A percentile compares a stretch with the other conserved stretches of the same genome.
Conservation (phyloP, 345 rosid genomes). For the Linum trigynum region DNA sequence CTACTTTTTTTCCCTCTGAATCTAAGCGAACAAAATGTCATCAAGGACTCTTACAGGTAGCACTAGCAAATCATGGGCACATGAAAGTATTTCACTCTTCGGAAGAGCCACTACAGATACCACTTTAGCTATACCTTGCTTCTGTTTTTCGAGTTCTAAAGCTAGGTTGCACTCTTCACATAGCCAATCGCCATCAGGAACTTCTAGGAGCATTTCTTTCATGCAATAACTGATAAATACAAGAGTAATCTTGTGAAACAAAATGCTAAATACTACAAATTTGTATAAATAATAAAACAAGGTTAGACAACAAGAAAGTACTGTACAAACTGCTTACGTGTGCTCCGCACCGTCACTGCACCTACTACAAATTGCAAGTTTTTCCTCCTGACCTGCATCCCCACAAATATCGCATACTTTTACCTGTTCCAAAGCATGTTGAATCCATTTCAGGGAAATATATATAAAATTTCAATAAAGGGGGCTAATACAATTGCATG, state of each 20-base stretch:
- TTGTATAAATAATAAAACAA: constrained; percentile 12
- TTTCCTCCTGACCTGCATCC: constrained; percentile 97
- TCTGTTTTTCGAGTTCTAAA: constrained; percentile 57
- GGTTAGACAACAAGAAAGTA: not conserved
- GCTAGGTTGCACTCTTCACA: constrained; percentile 90
- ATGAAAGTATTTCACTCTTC: constrained; percentile 1
- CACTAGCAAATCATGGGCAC: no score
- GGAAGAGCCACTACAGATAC: not conserved
- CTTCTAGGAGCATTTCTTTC: constrained; percentile 70
- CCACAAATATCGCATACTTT: constrained; percentile 99
- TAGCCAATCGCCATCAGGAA: constrained; percentile 91
- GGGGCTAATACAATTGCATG: not conserved
- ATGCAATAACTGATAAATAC: constrained; percentile 75
- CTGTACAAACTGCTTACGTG: constrained; percentile 53
- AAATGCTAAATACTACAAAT: not conserved
- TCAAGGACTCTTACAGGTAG: constrained; percentile 19
- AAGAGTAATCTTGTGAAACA: constrained; percentile 1
- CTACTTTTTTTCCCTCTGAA: constrained; percentile 39
- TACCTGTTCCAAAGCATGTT: constrained; percentile 48
- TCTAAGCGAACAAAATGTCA: constrained; percentile 16
- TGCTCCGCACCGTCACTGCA: constrained; percentile 99
- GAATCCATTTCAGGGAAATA: not conserved
- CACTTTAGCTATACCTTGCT: constrained; percentile 45
- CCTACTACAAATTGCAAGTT: constrained; percentile 83
- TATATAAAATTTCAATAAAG: not conserved